Evolutionary conservation across 2,329 filamentous ascomycete species (phyloP).

Genomic region (Scolecobasidium constrictum): DNA sequence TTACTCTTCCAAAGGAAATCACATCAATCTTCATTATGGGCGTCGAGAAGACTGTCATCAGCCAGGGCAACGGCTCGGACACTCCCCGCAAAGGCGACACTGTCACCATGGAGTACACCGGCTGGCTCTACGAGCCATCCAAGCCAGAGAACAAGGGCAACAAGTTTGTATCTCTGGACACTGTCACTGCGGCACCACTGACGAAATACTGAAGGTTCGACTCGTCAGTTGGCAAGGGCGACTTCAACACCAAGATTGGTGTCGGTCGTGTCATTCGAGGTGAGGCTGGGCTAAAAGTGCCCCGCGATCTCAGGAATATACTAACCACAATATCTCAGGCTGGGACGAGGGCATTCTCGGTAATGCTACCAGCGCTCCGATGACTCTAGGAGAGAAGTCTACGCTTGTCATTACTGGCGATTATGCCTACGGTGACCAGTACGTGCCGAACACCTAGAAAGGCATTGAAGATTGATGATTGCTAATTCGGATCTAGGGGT

Average conservation of each 20-base stretch:
- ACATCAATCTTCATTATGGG: slow-evolving; percentile 28
- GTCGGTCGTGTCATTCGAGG: slow-evolving; percentile 78
- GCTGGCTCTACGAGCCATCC: slow-evolving; percentile 62
- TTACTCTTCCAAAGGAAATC: too few relatives aligned
- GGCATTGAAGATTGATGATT: not conserved
- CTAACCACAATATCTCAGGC: slow-evolving; percentile 21
- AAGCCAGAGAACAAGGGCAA: slow-evolving; percentile 51
- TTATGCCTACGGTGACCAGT: slow-evolving; percentile 54
- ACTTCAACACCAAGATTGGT: slow-evolving; percentile 72
- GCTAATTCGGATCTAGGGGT: slow-evolving; percentile 6
- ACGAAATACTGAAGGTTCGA: slow-evolving; percentile 60
- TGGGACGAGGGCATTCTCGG: slow-evolving; percentile 58
- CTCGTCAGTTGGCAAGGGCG: slow-evolving; percentile 64
- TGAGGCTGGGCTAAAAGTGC: too few relatives aligned
- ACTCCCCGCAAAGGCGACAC: slow-evolving; percentile 55
- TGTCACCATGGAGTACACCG: slow-evolving; percentile 85
- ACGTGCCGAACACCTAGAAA: too few relatives aligned
- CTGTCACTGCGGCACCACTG: slow-evolving; percentile 9
- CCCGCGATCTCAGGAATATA: too few relatives aligned
- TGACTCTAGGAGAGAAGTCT: slow-evolving; percentile 87
- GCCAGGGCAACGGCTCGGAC: slow-evolving; percentile 49
- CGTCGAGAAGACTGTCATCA: slow-evolving; percentile 57
- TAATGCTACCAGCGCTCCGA: slow-evolving; percentile 39
- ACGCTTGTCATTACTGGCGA: slow-evolving; percentile 70
- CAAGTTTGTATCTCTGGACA: not conserved